Evolutionary conservation across 2,329 filamentous ascomycete species (phyloP).

Genomic region (Eutypella sp.): DNA sequence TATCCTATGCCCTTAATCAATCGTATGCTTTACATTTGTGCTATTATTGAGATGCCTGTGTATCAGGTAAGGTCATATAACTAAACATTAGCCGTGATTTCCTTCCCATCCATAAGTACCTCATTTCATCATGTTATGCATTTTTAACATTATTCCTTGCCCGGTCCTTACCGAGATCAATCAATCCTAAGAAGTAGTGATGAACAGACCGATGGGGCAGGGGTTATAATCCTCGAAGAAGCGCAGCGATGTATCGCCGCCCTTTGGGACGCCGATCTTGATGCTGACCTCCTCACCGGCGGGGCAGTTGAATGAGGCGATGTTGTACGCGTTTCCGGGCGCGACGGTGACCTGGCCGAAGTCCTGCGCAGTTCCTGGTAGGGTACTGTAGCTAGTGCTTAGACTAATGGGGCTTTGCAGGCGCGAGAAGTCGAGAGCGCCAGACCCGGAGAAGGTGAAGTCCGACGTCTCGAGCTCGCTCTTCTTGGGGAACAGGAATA

Average conservation of each 20-base stretch:
- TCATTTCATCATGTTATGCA: too few relatives aligned
- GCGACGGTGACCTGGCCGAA: slow-evolving; percentile 39
- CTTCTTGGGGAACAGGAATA: slow-evolving; percentile 59
- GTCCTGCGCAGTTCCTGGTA: slow-evolving; percentile 39
- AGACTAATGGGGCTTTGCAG: slow-evolving; percentile 41
- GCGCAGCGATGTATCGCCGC: slow-evolving; percentile 45
- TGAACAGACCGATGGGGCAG: slow-evolving; percentile 36
- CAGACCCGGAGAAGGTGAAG: slow-evolving; percentile 43
- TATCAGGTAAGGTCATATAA: too few relatives aligned
- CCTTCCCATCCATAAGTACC: too few relatives aligned
- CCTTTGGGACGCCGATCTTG: slow-evolving; percentile 38
- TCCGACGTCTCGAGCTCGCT: slow-evolving; percentile 54
- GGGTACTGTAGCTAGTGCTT: slow-evolving; percentile 49
- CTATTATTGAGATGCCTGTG: too few relatives aligned
- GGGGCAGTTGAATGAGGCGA: slow-evolving; percentile 50
- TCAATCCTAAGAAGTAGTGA: slow-evolving; percentile 27
- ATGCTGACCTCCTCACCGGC: slow-evolving; percentile 47
- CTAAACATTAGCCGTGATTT: too few relatives aligned
- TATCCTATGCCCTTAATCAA: too few relatives aligned
- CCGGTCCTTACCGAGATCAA: neutral
- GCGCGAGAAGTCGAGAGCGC: slow-evolving; percentile 47
- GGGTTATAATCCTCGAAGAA: slow-evolving; percentile 63
- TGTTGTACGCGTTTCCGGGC: slow-evolving; percentile 49
- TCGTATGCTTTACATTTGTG: too few relatives aligned
- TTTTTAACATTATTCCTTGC: too few relatives aligned